A percentile compares a stretch with the other conserved stretches of the same genome.
Conservation (phyloP, 2,329 filamentous ascomycete species). For the Lecanoromycetidae sp. region DNA sequence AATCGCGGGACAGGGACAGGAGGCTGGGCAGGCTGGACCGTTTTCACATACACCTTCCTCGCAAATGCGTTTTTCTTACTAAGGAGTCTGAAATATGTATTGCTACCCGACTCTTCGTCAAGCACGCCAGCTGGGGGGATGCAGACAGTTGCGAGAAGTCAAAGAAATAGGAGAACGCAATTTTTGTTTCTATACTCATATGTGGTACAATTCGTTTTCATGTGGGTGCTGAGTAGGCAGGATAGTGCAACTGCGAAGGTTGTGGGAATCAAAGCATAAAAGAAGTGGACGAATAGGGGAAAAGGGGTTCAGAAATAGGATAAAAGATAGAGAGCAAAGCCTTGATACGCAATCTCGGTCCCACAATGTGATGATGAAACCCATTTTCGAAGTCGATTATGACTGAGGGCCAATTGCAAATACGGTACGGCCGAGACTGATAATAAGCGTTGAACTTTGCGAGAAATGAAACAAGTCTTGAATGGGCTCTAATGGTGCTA, state of each 20-base stretch:
- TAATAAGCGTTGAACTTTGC: too few species aligned
- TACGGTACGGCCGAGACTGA: too few species aligned
- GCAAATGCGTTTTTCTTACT: slow-evolving; percentile 94
- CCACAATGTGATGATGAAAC: too few species aligned
- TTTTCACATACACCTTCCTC: slow-evolving; percentile 84
- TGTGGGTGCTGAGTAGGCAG: slow-evolving; percentile 62
- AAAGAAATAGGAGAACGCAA: slow-evolving; percentile 77
- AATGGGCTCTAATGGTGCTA: too few species aligned
- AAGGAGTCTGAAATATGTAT: slow-evolving; percentile 70
- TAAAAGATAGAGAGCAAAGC: neutral
- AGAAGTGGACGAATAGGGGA: neutral
- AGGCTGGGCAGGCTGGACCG: slow-evolving; percentile 74
- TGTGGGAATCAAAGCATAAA: slow-evolving; percentile 12
- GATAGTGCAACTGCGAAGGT: slow-evolving; percentile 21
- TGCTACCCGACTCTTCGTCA: slow-evolving; percentile 68
- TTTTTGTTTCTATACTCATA: slow-evolving; percentile 94
- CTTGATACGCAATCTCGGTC: too few species aligned
- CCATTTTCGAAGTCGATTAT: too few species aligned
- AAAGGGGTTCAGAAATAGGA: neutral
- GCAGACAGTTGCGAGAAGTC: slow-evolving; percentile 66
- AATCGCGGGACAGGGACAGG: slow-evolving; percentile 72
- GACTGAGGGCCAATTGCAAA: too few species aligned
- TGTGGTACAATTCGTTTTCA: slow-evolving; percentile 83
- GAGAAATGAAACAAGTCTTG: too few species aligned
- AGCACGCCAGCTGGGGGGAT: slow-evolving; percentile 49